Evolutionary conservation across 2,329 filamentous ascomycete species (phyloP).

Genomic region (Trichophyton mentagrophytes): DNA sequence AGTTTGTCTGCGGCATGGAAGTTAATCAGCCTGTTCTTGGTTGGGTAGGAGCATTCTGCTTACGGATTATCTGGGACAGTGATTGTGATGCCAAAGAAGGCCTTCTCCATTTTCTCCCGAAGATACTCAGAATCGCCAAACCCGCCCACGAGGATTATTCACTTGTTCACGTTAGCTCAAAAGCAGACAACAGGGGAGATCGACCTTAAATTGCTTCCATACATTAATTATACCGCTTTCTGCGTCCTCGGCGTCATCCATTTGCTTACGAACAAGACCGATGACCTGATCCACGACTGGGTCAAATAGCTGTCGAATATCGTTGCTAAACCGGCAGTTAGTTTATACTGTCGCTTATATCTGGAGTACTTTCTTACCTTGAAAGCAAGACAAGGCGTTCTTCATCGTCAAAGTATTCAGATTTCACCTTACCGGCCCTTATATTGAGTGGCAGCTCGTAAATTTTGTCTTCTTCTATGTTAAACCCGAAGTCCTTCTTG

Average conservation of each 20-base stretch:
- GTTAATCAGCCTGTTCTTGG: background rate
- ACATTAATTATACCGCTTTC: background rate
- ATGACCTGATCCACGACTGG: slow-evolving; percentile 9
- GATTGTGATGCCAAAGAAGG: slow-evolving; percentile 2
- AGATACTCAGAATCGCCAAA: slow-evolving; percentile 13
- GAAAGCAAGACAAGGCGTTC: slow-evolving; percentile 7
- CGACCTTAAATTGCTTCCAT: background rate
- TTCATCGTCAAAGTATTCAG: slow-evolving; percentile 9
- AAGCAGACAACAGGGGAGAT: background rate
- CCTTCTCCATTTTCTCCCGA: background rate
- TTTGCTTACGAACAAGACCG: slow-evolving; percentile 7
- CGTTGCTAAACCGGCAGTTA: slow-evolving; percentile 5
- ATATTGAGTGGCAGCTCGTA: slow-evolving; percentile 15
- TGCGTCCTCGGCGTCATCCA: slow-evolving; percentile 4
- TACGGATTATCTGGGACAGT: background rate
- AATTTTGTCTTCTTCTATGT: background rate
- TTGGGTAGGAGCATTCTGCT: background rate
- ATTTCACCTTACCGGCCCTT: background rate
- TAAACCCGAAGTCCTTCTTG: slow-evolving; percentile 21
- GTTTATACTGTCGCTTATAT: background rate
- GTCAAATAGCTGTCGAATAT: slow-evolving; percentile 6
- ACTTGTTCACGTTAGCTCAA: background rate
- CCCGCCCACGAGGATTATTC: slow-evolving; percentile 12
- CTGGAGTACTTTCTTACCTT: background rate
- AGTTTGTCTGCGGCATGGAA: slow-evolving; percentile 2